Base-by-base conservation (phyloP, 805 yeast species). In the baker's yeast (Saccharomyces cerevisiae) region DNA sequence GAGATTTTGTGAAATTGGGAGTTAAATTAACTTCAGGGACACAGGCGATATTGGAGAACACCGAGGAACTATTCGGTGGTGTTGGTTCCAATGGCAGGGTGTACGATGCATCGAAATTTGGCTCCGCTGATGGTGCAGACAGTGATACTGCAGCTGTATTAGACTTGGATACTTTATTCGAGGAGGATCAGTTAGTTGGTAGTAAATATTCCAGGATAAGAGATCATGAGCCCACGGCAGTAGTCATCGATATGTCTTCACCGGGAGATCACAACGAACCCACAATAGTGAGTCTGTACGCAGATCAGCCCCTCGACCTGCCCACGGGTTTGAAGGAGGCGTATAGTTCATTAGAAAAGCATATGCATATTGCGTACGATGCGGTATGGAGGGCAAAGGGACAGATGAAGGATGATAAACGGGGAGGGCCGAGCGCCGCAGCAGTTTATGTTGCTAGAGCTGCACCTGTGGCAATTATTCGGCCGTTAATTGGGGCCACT, bases 401-500 rank as follows among this genome's bases (percentile, higher is more conserved):
- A 4, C 85, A 82, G 46, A 79, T 89, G 8, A 75, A 82, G 28
- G 84, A 79, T n/a, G 56, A 51, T 11, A 47, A 51, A 11, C 31
- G 41, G 6, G 32, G 29, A 5, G 51, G 55, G n/a, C 82, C 89
- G 0, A 84, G 80, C 61, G 84, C 78, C 4, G 88, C 91, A 0
- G 79, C 88, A 0, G 70, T 75, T 21, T 83, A 89, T 1, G 75
- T 89, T 13, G 84, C 87, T 13, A 80, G 79, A 58, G 89, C 86
- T 0, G 82, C 96, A 1, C 97, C 97, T 0, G 81, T 89, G 14
- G 84, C 89, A 21, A 69, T 91, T 14, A 76, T 91, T 1, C 70
- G 97, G 47, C 97, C 97, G 1, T 78, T 89, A 57, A 89, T 91
- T 61, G 98, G 97, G 1, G 89, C 96, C 0, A 87, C 97, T 0